These are phyloP conservation scores for Phoenix roebelenii DNA, from an alignment of 176 grass and related monocot species.

Conservation along the genomic window DNA sequence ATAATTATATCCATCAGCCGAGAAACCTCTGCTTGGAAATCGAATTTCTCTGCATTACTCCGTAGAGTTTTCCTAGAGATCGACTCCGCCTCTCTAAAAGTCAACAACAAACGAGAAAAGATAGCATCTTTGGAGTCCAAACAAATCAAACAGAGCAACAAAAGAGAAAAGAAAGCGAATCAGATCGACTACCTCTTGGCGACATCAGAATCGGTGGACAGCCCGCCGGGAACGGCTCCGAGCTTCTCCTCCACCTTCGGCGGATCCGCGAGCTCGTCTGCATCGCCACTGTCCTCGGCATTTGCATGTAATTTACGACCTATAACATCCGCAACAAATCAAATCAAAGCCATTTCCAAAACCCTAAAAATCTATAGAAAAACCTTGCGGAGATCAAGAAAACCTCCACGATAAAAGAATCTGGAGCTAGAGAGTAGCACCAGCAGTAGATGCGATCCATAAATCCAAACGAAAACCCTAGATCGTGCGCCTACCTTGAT, in stretches of 20 bases:
- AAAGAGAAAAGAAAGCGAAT: not conserved
- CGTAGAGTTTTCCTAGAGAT: constrained; percentile 89
- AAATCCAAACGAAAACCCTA: not conserved
- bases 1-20: constrained; percentile 99
- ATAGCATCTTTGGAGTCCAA: constrained; percentile 7
- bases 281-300: constrained; percentile 63
- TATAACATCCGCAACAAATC: constrained; percentile 24
- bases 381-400: too few species aligned
- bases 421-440: too few species aligned
- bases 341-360: constrained; percentile 4
- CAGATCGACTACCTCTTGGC: constrained; percentile 40
- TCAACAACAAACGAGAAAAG: constrained; percentile 8
- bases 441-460: too few species aligned
- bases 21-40: constrained; percentile 98
- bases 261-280: constrained; percentile 52
- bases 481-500: constrained; percentile 39
- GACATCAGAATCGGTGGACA: constrained; percentile 85
- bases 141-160: constrained; percentile 1
- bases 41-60: constrained; percentile 75
- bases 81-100: constrained; percentile 71
- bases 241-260: constrained; percentile 94
- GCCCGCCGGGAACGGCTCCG: constrained; percentile 64
- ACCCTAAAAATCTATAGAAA: not conserved
- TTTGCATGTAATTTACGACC: constrained; percentile 76
- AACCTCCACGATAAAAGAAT: too few species aligned